Percentiles rank a stretch among this genome's conserved stretches.
phyloP scores from a whole-genome alignment of 2,329 filamentous ascomycete genomes.

The Trichoderma atrobrunneum region DNA sequence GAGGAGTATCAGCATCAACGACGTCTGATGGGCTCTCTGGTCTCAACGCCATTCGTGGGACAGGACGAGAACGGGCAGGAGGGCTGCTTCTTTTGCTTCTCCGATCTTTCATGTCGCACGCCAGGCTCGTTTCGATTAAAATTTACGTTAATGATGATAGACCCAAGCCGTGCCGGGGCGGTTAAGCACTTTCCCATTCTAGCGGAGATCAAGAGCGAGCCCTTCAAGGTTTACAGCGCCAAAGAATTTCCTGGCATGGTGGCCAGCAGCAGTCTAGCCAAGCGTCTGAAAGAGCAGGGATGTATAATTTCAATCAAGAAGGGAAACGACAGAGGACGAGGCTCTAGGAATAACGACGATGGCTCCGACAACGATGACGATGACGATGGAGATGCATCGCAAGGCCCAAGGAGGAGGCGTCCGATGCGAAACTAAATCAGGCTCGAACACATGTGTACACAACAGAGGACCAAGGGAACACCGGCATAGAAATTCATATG shows the following conservation, averaged over 20 bases:
- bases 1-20: conserved; percentile 70
- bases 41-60: conserved; percentile 73
- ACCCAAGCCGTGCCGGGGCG: conserved; percentile 54
- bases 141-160: conserved; percentile 71
- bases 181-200: conserved; percentile 47
- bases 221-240: conserved; percentile 78
- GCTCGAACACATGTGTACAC: neutral
- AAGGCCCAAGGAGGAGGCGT: conserved; percentile 20
- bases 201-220: conserved; percentile 58
- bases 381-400: conserved; percentile 18
- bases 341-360: conserved; percentile 19
- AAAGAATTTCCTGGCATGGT: conserved; percentile 87
- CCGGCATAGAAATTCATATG: neutral
- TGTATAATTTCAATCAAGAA: conserved; percentile 86
- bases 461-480: neutral
- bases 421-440: conserved; percentile 15
- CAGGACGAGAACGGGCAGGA: conserved; percentile 69
- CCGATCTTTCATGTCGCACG: conserved; percentile 75
- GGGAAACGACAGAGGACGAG: conserved; percentile 47
- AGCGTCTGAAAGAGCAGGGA: conserved; percentile 72
- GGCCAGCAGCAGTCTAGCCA: conserved; percentile 70
- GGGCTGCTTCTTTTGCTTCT: conserved; percentile 83
- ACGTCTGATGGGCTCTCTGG: conserved; percentile 75
- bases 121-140: conserved; percentile 72
- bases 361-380: conserved; percentile 23